Evolutionary conservation across 169 alveolate species (phyloP).

Genomic region (Theileria orientalis): DNA sequence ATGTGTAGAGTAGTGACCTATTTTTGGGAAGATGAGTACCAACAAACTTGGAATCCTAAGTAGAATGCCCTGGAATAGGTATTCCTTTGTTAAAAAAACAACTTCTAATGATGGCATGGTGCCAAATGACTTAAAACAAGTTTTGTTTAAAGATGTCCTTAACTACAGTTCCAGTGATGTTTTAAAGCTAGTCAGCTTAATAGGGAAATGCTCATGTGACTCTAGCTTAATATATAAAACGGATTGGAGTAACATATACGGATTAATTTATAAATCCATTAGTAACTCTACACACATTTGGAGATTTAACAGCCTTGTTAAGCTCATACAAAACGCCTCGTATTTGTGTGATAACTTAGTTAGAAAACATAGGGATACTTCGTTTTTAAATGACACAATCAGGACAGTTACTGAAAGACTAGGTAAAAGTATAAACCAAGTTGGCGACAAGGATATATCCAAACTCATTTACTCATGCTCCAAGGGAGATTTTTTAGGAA

Average conservation of each 20-base stretch:
- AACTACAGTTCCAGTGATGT: background rate
- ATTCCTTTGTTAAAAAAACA: conserved; percentile 6
- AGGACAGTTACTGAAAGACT: background rate
- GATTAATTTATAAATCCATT: background rate
- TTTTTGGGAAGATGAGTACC: background rate
- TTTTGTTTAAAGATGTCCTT: background rate
- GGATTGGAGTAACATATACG: conserved; percentile 9
- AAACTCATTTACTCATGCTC: conserved; percentile 55
- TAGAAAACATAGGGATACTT: background rate
- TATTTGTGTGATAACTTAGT: conserved; percentile 5
- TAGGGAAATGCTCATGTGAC: conserved; percentile 10
- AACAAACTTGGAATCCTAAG: conserved; percentile 6
- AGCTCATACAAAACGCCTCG: conserved; percentile 50
- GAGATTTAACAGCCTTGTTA: conserved; percentile 17
- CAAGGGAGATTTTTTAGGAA: conserved; percentile 41
- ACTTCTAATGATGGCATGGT: background rate
- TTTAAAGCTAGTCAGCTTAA: background rate
- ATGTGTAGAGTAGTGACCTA: background rate
- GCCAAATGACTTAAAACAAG: background rate
- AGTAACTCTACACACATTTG: background rate
- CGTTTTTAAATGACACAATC: background rate
- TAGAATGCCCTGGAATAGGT: conserved; percentile 30
- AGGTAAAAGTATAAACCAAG: conserved; percentile 32
- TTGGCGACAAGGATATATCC: conserved; percentile 46
- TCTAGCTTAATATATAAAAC: background rate